Conservation (phyloP, 805 yeast species). For the Starmerella lactis-condensi region DNA sequence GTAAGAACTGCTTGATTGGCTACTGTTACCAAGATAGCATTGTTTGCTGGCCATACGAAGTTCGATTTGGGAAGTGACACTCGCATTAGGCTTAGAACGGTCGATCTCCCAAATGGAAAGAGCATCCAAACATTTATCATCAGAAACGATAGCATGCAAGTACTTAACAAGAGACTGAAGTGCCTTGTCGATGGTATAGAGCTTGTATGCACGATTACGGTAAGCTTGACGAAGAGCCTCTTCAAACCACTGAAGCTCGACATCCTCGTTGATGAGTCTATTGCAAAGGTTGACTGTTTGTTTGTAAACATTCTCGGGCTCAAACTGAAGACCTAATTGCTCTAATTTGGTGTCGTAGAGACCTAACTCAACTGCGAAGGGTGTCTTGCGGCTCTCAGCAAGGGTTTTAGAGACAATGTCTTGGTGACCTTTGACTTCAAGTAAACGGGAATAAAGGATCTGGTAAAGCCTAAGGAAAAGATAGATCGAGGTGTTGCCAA, state of each 20-base stretch:
- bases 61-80: slow-evolving; percentile 71
- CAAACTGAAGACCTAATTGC: slow-evolving; percentile 59
- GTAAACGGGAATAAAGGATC: slow-evolving; percentile 60
- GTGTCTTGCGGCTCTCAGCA: slow-evolving; percentile 25
- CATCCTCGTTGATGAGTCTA: slow-evolving; percentile 65
- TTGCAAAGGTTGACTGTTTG: slow-evolving; percentile 64
- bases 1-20: slow-evolving; percentile 3
- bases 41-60: slow-evolving; percentile 77
- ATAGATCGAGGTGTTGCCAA: slow-evolving; percentile 75
- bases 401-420: slow-evolving; percentile 57
- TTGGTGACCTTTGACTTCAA: slow-evolving; percentile 57
- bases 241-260: slow-evolving; percentile 90
- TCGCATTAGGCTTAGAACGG: slow-evolving; percentile 41
- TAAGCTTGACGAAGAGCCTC: slow-evolving; percentile 90
- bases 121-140: slow-evolving; percentile 62
- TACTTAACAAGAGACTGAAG: slow-evolving; percentile 70
- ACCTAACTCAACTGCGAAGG: slow-evolving; percentile 75
- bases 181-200: slow-evolving; percentile 85
- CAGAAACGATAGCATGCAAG: slow-evolving; percentile 66
- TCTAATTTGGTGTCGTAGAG: slow-evolving; percentile 62
- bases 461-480: slow-evolving; percentile 75
- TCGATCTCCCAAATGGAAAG: slow-evolving; percentile 68
- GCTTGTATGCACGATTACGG: slow-evolving; percentile 77
- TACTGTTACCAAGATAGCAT: slow-evolving; percentile 33
- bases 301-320: slow-evolving; percentile 30